Percentiles rank a stretch among this genome's conserved stretches.
Conservation (phyloP, 1,284 basidiomycete species). For the Neonothopanus nambi region DNA sequence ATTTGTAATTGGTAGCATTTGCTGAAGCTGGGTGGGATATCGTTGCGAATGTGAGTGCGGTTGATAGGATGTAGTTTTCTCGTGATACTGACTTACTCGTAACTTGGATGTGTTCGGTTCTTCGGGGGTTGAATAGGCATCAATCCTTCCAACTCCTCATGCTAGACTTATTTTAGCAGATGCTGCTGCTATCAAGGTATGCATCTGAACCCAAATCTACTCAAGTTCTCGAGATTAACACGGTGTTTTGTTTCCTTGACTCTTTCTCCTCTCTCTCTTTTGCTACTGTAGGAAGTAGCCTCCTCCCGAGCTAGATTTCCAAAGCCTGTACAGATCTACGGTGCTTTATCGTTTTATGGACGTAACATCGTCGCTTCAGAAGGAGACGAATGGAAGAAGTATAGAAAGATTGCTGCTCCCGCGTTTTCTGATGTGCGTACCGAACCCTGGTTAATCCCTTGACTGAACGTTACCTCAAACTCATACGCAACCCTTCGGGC, state of each 20-base stretch:
- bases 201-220: neutral
- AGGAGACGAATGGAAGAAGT: constrained; percentile 48
- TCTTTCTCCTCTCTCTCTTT: neutral
- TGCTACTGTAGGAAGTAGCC: constrained; percentile 6
- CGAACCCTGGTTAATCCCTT: neutral
- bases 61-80: neutral
- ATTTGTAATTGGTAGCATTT: neutral
- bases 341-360: constrained; percentile 35
- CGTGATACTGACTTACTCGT: neutral
- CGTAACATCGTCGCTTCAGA: constrained; percentile 45
- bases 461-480: neutral
- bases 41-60: neutral
- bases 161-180: neutral
- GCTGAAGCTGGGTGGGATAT: constrained; percentile 1
- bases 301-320: constrained; percentile 12
- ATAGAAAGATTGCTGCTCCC: constrained; percentile 41
- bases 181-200: constrained; percentile 10
- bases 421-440: constrained; percentile 41
- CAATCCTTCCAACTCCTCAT: neutral
- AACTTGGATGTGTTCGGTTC: neutral
- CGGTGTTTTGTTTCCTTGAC: neutral
- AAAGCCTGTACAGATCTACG: constrained; percentile 25
- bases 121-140: no score
- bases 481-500: no score
- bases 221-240: neutral